These are phyloP conservation scores for Alternaria atra DNA, from an alignment of 2,329 filamentous ascomycete genomes.

Conservation along the genomic window DNA sequence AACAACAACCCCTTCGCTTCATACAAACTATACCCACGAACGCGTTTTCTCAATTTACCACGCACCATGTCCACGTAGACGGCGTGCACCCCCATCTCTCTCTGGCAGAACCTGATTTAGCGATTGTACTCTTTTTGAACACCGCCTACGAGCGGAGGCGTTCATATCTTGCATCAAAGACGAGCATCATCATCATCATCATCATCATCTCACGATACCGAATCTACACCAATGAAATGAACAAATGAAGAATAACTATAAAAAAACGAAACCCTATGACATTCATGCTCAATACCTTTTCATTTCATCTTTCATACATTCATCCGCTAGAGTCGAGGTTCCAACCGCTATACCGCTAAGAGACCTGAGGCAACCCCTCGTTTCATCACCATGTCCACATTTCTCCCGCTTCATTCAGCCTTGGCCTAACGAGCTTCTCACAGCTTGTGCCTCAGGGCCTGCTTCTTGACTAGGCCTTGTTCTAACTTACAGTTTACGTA, in stretches of 20 bases:
- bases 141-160: constrained; percentile 2
- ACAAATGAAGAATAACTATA: not conserved
- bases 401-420: not conserved
- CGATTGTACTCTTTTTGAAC: constrained; percentile 4
- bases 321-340: not conserved
- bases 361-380: not conserved
- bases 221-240: not conserved
- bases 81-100: constrained; percentile 5
- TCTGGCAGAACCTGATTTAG: constrained; percentile 16
- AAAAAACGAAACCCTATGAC: not conserved
- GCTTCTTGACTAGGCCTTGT: not conserved
- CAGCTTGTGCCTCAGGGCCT: constrained; percentile 1
- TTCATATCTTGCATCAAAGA: not conserved
- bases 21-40: constrained; percentile 8
- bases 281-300: not conserved
- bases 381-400: not conserved
- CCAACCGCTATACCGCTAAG: not conserved
- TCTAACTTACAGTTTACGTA: not conserved
- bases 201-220: constrained; percentile 2
- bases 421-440: not conserved
- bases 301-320: not conserved
- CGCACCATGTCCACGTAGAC: constrained; percentile 15
- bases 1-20: constrained; percentile 8
- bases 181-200: not conserved
- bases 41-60: not conserved